A percentile compares a stretch with the other conserved stretches of the same genome.
phyloP scores from a whole-genome alignment of 1,284 basidiomycete genomes.

The Leucoagaricus sp. region DNA sequence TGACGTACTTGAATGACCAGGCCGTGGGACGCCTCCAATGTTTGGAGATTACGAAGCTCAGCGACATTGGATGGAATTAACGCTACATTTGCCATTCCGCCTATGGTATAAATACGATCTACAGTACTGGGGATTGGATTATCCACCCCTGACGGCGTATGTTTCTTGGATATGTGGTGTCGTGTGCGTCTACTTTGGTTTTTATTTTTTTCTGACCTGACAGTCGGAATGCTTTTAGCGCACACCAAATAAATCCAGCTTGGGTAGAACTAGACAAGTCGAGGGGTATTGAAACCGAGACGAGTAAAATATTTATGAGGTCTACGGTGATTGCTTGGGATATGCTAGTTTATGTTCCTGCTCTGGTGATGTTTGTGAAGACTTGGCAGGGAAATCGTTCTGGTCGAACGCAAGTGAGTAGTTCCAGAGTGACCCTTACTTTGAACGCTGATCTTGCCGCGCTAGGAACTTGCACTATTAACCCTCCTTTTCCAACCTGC shows the following conservation, averaged over 20 bases:
- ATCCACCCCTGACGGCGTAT: slow-evolving; percentile 91
- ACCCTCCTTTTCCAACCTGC: slow-evolving; percentile 83
- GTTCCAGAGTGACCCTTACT: too few species aligned
- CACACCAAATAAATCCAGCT: slow-evolving; percentile 62
- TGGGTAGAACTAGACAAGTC: slow-evolving; percentile 80
- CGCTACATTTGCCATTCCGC: slow-evolving; percentile 69
- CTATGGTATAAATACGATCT: slow-evolving; percentile 89
- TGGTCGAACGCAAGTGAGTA: slow-evolving; percentile 66
- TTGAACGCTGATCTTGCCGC: slow-evolving; percentile 3
- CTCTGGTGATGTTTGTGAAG: slow-evolving; percentile 61
- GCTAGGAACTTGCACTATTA: slow-evolving; percentile 73
- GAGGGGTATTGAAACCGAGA: slow-evolving; percentile 73
- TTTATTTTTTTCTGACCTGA: not conserved
- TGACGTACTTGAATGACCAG: slow-evolving; percentile 39
- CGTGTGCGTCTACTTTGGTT: slow-evolving; percentile 43
- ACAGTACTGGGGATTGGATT: slow-evolving; percentile 91
- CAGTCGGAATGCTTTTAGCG: slow-evolving; percentile 34
- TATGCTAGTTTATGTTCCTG: slow-evolving; percentile 73
- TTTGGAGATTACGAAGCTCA: slow-evolving; percentile 94
- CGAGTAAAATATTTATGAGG: slow-evolving; percentile 81
- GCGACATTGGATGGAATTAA: slow-evolving; percentile 93
- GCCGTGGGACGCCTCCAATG: slow-evolving; percentile 74
- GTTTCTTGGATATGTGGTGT: slow-evolving; percentile 79
- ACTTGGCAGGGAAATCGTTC: slow-evolving; percentile 70
- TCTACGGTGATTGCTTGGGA: slow-evolving; percentile 75